A percentile compares a stretch with the other conserved stretches of the same genome.
Conservation (phyloP, 1,284 basidiomycete genomes). For the Leccinum fallax region DNA sequence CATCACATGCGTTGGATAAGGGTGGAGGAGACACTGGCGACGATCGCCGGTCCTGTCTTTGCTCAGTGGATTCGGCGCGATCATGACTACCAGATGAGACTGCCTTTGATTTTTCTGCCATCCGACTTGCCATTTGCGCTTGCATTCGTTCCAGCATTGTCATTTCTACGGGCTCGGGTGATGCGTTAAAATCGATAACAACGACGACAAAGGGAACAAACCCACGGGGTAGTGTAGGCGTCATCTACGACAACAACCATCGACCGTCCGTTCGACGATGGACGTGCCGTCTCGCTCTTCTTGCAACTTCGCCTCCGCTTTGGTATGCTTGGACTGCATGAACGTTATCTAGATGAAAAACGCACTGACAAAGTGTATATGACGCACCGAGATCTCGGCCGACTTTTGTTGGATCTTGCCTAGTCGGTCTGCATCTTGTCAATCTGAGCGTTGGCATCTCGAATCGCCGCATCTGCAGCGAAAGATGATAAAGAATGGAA, state of each 20-base stretch:
- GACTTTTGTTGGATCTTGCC: too few species aligned
- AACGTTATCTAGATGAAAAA: too few species aligned
- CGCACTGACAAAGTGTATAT: too few species aligned
- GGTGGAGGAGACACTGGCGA: background rate
- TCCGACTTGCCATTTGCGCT: background rate
- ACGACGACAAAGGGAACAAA: too few species aligned
- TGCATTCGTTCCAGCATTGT: background rate
- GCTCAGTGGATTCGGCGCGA: background rate
- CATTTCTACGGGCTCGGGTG: background rate
- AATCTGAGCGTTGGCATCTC: conserved; percentile 47
- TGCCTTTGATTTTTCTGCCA: background rate
- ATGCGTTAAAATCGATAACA: too few species aligned
- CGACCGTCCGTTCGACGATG: conserved; percentile 80
- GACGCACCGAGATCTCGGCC: too few species aligned
- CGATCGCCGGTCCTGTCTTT: background rate
- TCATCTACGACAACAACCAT: conserved; percentile 24
- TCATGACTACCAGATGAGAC: background rate
- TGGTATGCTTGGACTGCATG: too few species aligned
- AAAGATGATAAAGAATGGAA: conserved; percentile 15
- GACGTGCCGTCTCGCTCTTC: conserved; percentile 75
- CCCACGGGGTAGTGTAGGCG: too few species aligned
- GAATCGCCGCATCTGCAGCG: conserved; percentile 52
- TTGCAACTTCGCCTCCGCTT: too few species aligned
- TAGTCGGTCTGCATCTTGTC: too few species aligned
- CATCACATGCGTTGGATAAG: background rate